Percentiles rank a stretch among this genome's conserved stretches.
Evolutionary conservation across 495 filamentous ascomycete genomes (phyloP).

Genomic region (Penicillium tannophilum): DNA sequence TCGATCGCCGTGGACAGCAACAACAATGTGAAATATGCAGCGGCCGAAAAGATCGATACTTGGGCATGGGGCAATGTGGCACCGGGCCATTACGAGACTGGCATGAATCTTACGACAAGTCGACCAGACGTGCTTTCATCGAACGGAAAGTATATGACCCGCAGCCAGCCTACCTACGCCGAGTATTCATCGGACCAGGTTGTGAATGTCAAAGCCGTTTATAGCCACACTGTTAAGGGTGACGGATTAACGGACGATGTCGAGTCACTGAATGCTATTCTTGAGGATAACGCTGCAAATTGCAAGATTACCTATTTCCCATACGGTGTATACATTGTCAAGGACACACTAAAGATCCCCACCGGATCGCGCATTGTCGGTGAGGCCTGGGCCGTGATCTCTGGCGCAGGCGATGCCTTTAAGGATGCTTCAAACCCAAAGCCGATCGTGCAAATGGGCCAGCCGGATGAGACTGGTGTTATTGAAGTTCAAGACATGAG

Average conservation of each 20-base stretch:
- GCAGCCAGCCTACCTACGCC: slow-evolving; percentile 52
- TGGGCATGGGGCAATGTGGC: slow-evolving; percentile 43
- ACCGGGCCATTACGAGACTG: slow-evolving; percentile 33
- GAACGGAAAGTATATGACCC: slow-evolving; percentile 31
- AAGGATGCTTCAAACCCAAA: slow-evolving; percentile 50
- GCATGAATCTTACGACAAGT: slow-evolving; percentile 20
- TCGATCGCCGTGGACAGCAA: slow-evolving; percentile 36
- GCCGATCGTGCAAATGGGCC: slow-evolving; percentile 59
- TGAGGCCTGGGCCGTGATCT: slow-evolving; percentile 54
- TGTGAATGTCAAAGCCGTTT: slow-evolving; percentile 53
- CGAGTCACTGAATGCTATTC: slow-evolving; percentile 51
- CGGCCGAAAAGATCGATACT: slow-evolving; percentile 47
- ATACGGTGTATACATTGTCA: slow-evolving; percentile 60
- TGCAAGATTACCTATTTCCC: slow-evolving; percentile 63
- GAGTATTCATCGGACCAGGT: slow-evolving; percentile 40
- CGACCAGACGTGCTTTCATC: slow-evolving; percentile 25
- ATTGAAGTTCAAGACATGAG: slow-evolving; percentile 62
- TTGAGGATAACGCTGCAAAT: slow-evolving; percentile 46
- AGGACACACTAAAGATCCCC: slow-evolving; percentile 57
- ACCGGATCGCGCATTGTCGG: slow-evolving; percentile 56
- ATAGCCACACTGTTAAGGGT: slow-evolving; percentile 36
- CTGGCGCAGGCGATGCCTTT: slow-evolving; percentile 53
- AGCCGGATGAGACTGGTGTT: slow-evolving; percentile 54
- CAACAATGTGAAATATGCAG: slow-evolving; percentile 44
- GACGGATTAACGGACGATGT: slow-evolving; percentile 50